Conservation (phyloP, 371 early-diverging fungal genomes). For the Mortierella sp. region DNA sequence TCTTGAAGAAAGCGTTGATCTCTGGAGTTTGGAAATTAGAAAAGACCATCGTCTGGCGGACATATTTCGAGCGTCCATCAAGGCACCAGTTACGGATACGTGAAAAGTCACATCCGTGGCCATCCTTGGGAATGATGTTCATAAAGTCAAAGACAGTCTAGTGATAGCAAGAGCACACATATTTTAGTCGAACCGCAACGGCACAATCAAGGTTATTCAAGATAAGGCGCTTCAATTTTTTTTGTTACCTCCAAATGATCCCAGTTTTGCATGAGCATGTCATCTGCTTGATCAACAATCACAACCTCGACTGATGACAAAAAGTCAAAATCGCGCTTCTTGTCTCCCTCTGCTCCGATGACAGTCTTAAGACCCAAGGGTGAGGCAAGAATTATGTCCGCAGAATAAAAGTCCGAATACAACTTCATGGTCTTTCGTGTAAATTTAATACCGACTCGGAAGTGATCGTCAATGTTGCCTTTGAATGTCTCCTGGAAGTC, state of each 20-base stretch:
- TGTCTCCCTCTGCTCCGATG: slow-evolving; percentile 85
- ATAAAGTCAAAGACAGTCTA: slow-evolving; percentile 81
- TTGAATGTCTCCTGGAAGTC: slow-evolving; percentile 87
- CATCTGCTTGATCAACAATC: slow-evolving; percentile 87
- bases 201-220: background rate
- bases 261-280: slow-evolving; percentile 98
- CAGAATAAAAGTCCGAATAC: slow-evolving; percentile 86
- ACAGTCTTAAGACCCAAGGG: slow-evolving; percentile 92
- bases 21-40: slow-evolving; percentile 88
- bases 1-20: slow-evolving; percentile 85
- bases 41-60: slow-evolving; percentile 89
- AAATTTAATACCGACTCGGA: slow-evolving; percentile 93
- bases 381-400: slow-evolving; percentile 93
- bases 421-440: slow-evolving; percentile 87
- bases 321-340: slow-evolving; percentile 91
- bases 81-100: slow-evolving; percentile 88
- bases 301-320: slow-evolving; percentile 92
- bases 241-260: slow-evolving; percentile 81
- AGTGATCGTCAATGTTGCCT: slow-evolving; percentile 96
- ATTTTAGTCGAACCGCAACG: background rate
- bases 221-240: slow-evolving; percentile 13
- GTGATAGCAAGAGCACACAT: background rate
- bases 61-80: slow-evolving; percentile 84
- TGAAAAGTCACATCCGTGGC: slow-evolving; percentile 95
- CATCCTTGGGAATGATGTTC: slow-evolving; percentile 87